phyloP scores from a whole-genome alignment of 148 eudicot species.

The Pouteria glomerata region DNA sequence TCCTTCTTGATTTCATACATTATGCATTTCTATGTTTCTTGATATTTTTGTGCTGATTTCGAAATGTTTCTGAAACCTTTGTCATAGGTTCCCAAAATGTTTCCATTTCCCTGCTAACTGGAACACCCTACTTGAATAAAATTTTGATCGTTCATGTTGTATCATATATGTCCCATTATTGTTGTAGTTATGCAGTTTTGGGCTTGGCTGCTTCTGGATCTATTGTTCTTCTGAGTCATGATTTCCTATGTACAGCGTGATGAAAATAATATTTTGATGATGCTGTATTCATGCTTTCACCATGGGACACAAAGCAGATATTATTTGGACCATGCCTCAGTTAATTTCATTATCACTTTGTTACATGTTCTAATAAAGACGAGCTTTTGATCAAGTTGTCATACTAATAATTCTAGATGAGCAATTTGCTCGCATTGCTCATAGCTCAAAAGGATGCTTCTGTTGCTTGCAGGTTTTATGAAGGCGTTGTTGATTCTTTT shows the following conservation, averaged over 20 bases:
- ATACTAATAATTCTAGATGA: not conserved
- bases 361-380: not conserved
- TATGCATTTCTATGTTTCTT: no score
- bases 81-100: no score
- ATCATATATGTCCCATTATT: no score
- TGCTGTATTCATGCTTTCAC: not conserved
- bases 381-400: not conserved
- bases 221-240: not conserved
- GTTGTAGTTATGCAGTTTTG: slow-evolving; percentile 2
- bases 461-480: slow-evolving; percentile 55
- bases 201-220: not conserved
- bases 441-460: no score
- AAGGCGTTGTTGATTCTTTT: slow-evolving; percentile 52
- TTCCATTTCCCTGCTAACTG: no score
- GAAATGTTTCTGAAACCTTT: no score
- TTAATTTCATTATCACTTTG: not conserved
- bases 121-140: no score
- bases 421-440: no score
- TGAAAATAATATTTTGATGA: not conserved
- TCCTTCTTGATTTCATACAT: no score
- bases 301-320: not conserved
- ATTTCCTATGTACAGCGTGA: not conserved
- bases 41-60: no score
- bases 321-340: slow-evolving; percentile 2
- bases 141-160: no score